Percentiles rank a stretch among this genome's conserved stretches.
Evolutionary conservation across 148 eudicot species (phyloP).

Genomic region (Amaranthus palmeri): DNA sequence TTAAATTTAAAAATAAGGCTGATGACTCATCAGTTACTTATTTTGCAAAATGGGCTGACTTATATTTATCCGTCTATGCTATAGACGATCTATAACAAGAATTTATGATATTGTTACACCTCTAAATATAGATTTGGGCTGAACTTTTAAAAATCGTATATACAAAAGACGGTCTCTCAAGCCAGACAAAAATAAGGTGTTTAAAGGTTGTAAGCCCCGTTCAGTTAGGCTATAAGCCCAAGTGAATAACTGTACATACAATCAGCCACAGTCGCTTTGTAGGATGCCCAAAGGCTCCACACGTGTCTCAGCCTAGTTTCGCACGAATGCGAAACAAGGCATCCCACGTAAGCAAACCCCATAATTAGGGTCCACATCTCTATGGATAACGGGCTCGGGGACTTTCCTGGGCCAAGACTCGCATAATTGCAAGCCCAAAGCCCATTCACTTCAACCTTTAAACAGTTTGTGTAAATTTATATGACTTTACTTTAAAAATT

Average conservation of each 20-base stretch:
- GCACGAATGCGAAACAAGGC: not conserved
- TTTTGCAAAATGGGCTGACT: too few species aligned
- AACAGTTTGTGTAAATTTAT: not conserved
- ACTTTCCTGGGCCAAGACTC: slow-evolving; percentile 35
- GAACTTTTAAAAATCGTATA: too few species aligned
- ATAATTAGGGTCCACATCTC: slow-evolving; percentile 41
- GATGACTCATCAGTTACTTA: too few species aligned
- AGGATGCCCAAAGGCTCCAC: slow-evolving; percentile 27
- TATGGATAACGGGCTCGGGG: slow-evolving; percentile 34
- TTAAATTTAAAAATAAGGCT: too few species aligned
- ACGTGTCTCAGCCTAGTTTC: slow-evolving; percentile 31
- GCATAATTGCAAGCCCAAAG: not conserved
- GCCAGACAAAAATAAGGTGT: slow-evolving; percentile 2
- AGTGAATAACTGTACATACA: slow-evolving; percentile 34
- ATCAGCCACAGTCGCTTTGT: slow-evolving; percentile 19
- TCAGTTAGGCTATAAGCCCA: slow-evolving; percentile 31
- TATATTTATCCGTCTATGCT: too few species aligned
- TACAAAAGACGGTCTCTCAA: too few species aligned
- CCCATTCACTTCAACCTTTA: slow-evolving; percentile 34
- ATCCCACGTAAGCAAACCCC: slow-evolving; percentile 12
- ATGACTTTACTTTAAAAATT: fast-evolving
- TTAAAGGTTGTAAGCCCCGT: slow-evolving; percentile 41
- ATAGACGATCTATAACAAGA: too few species aligned
- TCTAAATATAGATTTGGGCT: too few species aligned
- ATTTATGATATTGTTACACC: too few species aligned